These are phyloP conservation scores for Ascomycota sp. DNA, from an alignment of 2,329 filamentous ascomycete species.

Conservation along the genomic window DNA sequence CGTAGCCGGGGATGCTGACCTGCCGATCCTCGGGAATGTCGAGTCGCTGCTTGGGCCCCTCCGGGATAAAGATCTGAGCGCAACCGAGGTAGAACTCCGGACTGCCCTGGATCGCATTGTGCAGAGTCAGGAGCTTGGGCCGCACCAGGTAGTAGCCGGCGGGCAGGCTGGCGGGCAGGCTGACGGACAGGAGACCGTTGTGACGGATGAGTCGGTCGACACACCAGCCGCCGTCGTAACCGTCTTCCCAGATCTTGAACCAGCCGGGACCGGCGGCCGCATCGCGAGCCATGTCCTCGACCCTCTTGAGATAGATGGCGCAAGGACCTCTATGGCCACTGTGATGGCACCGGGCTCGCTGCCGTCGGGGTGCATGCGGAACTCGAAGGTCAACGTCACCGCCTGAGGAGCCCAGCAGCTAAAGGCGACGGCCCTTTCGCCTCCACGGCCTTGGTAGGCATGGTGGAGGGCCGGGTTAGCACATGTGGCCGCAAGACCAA, in stretches of 20 bases:
- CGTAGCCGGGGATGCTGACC: conserved; percentile 47
- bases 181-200: conserved; percentile 41
- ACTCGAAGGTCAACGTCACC: conserved; percentile 43
- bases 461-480: no score
- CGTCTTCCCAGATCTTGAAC: conserved; percentile 61
- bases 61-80: conserved; percentile 45
- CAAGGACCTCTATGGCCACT: conserved; percentile 46
- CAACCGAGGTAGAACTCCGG: conserved; percentile 60
- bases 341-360: conserved; percentile 35
- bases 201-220: conserved; percentile 46
- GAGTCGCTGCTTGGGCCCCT: conserved; percentile 21
- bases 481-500: no score
- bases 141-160: conserved; percentile 52
- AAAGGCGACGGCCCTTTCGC: conserved; percentile 22
- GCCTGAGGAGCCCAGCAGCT: conserved; percentile 29
- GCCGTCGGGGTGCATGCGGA: conserved; percentile 38
- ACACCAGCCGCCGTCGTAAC: conserved; percentile 47
- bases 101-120: conserved; percentile 34
- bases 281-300: conserved; percentile 30
- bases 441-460: conserved; percentile 26
- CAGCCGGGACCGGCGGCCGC: conserved; percentile 43
- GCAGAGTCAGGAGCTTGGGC: conserved; percentile 48
- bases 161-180: conserved; percentile 38
- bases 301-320: conserved; percentile 53
- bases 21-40: conserved; percentile 6